Evolutionary conservation across 2,329 filamentous ascomycete genomes (phyloP).

Genomic region (Ophioceras dolichostomum): DNA sequence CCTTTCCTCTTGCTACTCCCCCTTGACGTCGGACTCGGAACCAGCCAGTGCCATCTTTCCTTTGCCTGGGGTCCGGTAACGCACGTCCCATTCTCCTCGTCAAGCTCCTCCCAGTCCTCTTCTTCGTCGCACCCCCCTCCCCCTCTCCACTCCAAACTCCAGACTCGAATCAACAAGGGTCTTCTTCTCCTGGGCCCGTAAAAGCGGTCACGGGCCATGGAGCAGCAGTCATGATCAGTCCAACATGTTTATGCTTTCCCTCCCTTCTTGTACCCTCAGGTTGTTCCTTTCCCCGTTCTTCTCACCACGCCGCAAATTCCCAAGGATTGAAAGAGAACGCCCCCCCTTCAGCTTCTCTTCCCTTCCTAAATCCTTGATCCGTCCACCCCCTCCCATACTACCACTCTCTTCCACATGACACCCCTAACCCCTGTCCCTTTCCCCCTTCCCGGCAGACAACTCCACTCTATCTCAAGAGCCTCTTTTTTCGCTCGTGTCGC

Average conservation of each 20-base stretch:
- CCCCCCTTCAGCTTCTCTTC: not conserved
- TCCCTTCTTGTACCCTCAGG: too few species aligned
- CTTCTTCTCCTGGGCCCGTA: too few species aligned
- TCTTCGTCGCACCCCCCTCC: too few species aligned
- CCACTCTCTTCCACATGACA: not conserved
- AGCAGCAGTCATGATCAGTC: not conserved
- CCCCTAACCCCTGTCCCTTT: slow-evolving; percentile 3
- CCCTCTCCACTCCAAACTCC: not conserved
- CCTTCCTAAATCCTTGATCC: not conserved
- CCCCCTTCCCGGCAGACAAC: slow-evolving; percentile 5
- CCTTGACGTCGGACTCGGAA: not conserved
- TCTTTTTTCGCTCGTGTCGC: slow-evolving; percentile 9
- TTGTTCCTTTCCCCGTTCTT: not conserved
- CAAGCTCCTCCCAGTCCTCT: too few species aligned
- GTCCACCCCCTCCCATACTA: not conserved
- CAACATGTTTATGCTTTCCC: not conserved
- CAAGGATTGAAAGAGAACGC: not conserved
- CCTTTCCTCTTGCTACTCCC: not conserved
- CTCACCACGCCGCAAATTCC: too few species aligned
- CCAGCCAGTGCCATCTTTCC: not conserved
- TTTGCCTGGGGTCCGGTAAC: not conserved
- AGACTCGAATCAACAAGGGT: slow-evolving; percentile 1
- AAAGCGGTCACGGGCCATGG: not conserved
- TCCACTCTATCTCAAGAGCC: slow-evolving; percentile 1
- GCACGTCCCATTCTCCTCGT: not conserved